These are phyloP conservation scores for Pythium angustatum DNA, from an alignment of 352 stramenopile species.

Conservation along the genomic window DNA sequence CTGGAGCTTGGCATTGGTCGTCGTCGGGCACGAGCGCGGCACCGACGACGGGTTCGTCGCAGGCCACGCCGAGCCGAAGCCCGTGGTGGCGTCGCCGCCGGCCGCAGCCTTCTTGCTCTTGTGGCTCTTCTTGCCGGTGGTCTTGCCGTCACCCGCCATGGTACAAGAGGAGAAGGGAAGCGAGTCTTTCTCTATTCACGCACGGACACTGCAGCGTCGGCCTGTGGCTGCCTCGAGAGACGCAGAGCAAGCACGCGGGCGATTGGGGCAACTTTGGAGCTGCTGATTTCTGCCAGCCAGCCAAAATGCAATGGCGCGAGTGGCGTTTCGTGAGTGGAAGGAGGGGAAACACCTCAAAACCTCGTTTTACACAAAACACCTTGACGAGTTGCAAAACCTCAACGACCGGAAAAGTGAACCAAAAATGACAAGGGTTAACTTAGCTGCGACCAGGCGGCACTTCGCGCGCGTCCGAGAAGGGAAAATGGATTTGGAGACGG, in stretches of 20 bases:
- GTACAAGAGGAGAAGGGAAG: neutral
- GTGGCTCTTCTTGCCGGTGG: conserved; percentile 41
- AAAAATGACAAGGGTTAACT: too few species aligned
- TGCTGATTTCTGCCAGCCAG: conserved; percentile 9
- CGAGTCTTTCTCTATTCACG: too few species aligned
- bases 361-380: neutral
- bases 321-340: conserved; percentile 33
- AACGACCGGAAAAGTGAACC: too few species aligned
- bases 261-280: too few species aligned
- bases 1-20: conserved; percentile 82
- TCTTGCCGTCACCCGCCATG: conserved; percentile 50
- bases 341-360: conserved; percentile 28
- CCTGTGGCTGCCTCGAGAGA: too few species aligned
- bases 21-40: conserved; percentile 65
- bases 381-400: neutral
- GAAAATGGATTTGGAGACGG: too few species aligned
- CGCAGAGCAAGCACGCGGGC: too few species aligned
- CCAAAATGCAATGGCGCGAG: conserved; percentile 21
- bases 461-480: too few species aligned
- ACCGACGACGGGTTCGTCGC: conserved; percentile 81
- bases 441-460: too few species aligned
- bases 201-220: too few species aligned
- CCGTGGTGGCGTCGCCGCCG: too few species aligned
- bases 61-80: conserved; percentile 71
- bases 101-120: conserved; percentile 34